phyloP scores from a whole-genome alignment of 805 yeast genomes.

The Teunomyces lycoperdinae region DNA sequence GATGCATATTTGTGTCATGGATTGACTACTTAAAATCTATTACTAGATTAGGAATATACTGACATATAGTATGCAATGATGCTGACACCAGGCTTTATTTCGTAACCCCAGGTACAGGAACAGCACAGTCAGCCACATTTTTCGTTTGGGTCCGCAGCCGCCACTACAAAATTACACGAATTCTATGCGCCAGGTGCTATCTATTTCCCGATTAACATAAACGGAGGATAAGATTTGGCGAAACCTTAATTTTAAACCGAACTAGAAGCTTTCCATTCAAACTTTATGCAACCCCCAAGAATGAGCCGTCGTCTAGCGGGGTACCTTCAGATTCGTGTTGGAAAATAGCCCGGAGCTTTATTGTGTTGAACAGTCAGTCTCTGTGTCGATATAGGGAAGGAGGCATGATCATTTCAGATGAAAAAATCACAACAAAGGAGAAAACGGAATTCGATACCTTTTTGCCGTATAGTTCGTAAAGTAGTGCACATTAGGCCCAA shows the following conservation, averaged over 20 bases:
- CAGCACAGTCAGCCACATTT: background rate
- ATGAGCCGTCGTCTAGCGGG: background rate
- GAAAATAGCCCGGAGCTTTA: background rate
- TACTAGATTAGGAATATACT: background rate
- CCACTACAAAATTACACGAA: background rate
- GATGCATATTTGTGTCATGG: background rate
- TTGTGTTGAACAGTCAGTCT: background rate
- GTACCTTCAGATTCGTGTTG: background rate
- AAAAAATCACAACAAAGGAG: too few species aligned
- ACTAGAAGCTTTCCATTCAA: background rate
- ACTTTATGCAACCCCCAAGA: background rate
- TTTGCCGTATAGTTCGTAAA: too few species aligned
- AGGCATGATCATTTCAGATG: too few species aligned
- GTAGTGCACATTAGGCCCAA: too few species aligned
- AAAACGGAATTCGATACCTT: too few species aligned
- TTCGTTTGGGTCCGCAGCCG: background rate
- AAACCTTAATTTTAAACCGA: background rate
- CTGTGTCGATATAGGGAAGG: too few species aligned
- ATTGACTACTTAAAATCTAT: background rate
- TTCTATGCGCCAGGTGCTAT: constrained; percentile 1
- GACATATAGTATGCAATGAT: background rate
- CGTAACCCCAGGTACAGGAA: background rate
- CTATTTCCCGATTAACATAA: background rate
- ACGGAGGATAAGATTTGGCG: background rate
- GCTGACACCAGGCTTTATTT: background rate